These are phyloP conservation scores for Nakazawaea peltata DNA, from an alignment of 805 yeast genomes.

Conservation along the genomic window DNA sequence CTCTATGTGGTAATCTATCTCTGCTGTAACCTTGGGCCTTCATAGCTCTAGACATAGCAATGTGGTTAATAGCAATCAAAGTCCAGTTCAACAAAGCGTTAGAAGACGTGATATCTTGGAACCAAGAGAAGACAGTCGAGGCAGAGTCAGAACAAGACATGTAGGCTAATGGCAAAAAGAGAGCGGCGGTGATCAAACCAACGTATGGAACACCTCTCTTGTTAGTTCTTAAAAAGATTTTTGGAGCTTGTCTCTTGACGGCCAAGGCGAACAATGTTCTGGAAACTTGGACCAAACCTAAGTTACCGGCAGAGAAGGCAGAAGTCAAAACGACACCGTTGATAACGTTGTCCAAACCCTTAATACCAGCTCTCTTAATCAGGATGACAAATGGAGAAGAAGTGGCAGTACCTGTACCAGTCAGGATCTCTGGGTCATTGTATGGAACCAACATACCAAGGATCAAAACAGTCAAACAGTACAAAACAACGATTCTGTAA, in stretches of 20 bases:
- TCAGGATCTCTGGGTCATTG: constrained; percentile 20
- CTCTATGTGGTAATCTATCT: constrained; percentile 24
- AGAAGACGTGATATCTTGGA: constrained; percentile 24
- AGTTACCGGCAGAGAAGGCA: constrained; percentile 62
- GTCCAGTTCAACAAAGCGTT: constrained; percentile 14
- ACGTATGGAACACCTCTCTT: constrained; percentile 16
- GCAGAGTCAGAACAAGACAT: constrained; percentile 16
- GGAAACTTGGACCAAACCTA: constrained; percentile 65
- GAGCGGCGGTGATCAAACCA: constrained; percentile 16
- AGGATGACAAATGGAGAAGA: constrained; percentile 35
- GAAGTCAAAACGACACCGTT: constrained; percentile 31
- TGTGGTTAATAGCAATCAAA: constrained; percentile 13
- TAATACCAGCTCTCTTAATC: constrained; percentile 24
- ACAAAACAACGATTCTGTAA: constrained; percentile 22
- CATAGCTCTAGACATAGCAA: constrained; percentile 22
- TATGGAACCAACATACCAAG: constrained; percentile 26
- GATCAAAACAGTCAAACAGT: constrained; percentile 23
- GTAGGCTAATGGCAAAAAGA: constrained; percentile 22
- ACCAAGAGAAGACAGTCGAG: constrained; percentile 25
- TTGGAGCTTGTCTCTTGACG: constrained; percentile 68
- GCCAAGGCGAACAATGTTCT: constrained; percentile 72
- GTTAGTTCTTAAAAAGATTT: constrained; percentile 36
- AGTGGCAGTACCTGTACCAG: constrained; percentile 14
- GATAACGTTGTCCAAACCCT: constrained; percentile 26
- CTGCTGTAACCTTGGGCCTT: constrained; percentile 30